Evolutionary conservation across 352 stramenopile species (phyloP).

Genomic region (Phytophthora citricola): DNA sequence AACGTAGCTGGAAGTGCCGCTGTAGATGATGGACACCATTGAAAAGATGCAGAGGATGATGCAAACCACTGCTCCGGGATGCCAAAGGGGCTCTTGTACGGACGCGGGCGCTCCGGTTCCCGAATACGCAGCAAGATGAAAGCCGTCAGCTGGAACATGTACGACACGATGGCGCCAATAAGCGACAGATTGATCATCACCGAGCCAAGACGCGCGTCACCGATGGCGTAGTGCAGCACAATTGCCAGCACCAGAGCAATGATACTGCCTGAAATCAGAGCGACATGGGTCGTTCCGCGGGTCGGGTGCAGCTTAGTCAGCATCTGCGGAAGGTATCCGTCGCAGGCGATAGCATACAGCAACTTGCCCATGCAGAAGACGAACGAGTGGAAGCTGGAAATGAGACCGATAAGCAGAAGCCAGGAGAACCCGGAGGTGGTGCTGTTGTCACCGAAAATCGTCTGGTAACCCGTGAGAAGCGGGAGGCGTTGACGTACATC

Average conservation of each 20-base stretch:
- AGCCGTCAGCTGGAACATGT: conserved; percentile 56
- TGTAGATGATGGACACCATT: conserved; percentile 36
- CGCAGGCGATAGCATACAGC: conserved; percentile 61
- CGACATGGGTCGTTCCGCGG: conserved; percentile 47
- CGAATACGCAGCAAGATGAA: conserved; percentile 57
- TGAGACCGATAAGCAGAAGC: conserved; percentile 57
- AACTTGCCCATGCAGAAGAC: conserved; percentile 72
- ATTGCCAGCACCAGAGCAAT: conserved; percentile 49
- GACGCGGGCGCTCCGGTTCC: conserved; percentile 51
- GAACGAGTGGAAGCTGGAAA: conserved; percentile 71
- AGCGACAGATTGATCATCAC: conserved; percentile 73
- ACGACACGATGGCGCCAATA: conserved; percentile 64
- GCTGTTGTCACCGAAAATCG: conserved; percentile 65
- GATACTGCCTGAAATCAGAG: conserved; percentile 48
- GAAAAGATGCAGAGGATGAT: conserved; percentile 48
- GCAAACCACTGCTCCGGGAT: conserved; percentile 49
- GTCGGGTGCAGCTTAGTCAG: conserved; percentile 52
- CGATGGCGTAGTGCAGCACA: conserved; percentile 59
- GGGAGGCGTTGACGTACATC: conserved; percentile 49
- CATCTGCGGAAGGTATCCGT: conserved; percentile 60
- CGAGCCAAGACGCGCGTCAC: conserved; percentile 53
- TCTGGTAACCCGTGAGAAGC: conserved; percentile 63
- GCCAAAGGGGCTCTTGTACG: conserved; percentile 59
- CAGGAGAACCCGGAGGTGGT: conserved; percentile 64
- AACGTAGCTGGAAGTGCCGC: conserved; percentile 23